Conservation (phyloP, 495 filamentous ascomycete genomes). For the Neurospora sp. region DNA sequence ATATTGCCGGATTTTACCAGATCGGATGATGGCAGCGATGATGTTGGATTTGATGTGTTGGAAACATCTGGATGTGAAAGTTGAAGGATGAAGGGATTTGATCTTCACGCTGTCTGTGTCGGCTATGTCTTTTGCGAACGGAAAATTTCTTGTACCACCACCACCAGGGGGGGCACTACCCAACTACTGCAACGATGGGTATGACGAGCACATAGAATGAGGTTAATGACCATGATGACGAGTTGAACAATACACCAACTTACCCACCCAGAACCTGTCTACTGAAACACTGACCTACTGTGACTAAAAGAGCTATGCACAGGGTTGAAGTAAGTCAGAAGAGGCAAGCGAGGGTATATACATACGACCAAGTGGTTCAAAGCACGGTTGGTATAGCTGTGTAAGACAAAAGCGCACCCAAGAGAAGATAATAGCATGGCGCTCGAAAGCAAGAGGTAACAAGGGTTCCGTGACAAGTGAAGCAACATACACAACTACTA, state of each 20-base stretch:
- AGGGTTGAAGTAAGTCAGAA: not conserved
- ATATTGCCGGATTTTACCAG: not conserved
- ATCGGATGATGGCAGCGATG: not conserved
- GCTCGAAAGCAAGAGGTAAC: not conserved
- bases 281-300: not conserved
- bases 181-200: not conserved
- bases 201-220: not conserved
- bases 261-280: not conserved
- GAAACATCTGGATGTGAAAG: not conserved
- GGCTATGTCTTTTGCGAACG: not conserved
- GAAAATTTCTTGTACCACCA: not conserved
- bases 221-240: not conserved
- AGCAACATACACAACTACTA: not conserved
- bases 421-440: not conserved
- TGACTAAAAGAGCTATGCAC: not conserved
- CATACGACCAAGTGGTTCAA: not conserved
- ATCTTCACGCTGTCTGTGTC: not conserved
- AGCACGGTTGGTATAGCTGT: not conserved
- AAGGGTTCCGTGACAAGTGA: not conserved
- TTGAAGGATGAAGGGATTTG: not conserved
- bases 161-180: not conserved
- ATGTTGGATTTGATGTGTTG: not conserved
- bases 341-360: not conserved
- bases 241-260: not conserved
- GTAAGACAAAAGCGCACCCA: not conserved